A percentile compares a stretch with the other conserved stretches of the same genome.
These are phyloP conservation scores for Eutrema heterophyllum DNA, from an alignment of 345 rosid species.

Conservation along the genomic window DNA sequence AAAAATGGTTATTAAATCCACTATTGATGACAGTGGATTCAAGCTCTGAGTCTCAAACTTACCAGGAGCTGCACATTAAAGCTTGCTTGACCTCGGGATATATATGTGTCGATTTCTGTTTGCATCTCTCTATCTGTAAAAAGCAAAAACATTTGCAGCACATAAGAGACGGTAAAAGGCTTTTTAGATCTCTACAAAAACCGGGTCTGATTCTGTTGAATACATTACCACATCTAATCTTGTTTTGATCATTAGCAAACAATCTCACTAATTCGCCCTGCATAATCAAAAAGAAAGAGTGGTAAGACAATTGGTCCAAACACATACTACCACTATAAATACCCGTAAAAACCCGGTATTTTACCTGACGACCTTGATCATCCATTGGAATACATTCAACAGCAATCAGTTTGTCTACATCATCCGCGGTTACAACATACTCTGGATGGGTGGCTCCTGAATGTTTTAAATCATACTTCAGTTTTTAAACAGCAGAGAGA, in stretches of 20 bases:
- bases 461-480: constrained; percentile 1
- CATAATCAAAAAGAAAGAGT: constrained; percentile 1
- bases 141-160: constrained; percentile 2
- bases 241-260: constrained; percentile 88
- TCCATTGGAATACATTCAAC: constrained; percentile 99
- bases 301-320: neutral
- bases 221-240: constrained; percentile 86
- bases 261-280: constrained; percentile 90
- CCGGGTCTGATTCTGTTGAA: neutral
- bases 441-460: constrained; percentile 98
- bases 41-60: constrained; percentile 15
- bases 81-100: constrained; percentile 65
- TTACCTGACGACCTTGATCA: constrained; percentile 92
- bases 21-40: neutral
- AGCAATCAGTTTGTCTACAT: constrained; percentile 90
- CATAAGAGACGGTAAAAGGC: neutral
- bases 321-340: neutral
- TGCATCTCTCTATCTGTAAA: constrained; percentile 77
- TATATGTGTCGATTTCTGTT: constrained; percentile 49
- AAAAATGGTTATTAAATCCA: neutral
- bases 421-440: constrained; percentile 95
- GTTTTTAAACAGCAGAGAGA: neutral
- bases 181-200: neutral
- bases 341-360: neutral
- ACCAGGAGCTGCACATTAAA: constrained; percentile 70